Evolutionary conservation across 805 yeast species (phyloP).

Genomic region (Teunomyces funiuensis): DNA sequence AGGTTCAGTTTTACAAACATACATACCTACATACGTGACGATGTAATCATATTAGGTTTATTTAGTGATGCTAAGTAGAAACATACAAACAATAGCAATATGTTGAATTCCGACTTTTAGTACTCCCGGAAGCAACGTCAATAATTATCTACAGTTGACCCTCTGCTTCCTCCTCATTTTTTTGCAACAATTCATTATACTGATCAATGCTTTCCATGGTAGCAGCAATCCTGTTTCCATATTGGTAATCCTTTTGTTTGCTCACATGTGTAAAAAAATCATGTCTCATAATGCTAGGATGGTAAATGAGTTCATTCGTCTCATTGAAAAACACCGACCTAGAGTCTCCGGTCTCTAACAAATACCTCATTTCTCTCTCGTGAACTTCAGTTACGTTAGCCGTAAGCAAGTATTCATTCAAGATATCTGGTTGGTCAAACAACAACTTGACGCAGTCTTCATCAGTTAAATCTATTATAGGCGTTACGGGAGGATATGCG

Average conservation of each 20-base stretch:
- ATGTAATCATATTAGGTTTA: too few species aligned
- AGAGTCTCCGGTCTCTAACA: constrained; percentile 9
- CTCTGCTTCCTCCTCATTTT: background rate
- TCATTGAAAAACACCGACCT: constrained; percentile 9
- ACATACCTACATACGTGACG: too few species aligned
- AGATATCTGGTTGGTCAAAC: constrained; percentile 21
- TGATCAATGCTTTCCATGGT: background rate
- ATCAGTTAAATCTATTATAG: constrained; percentile 13
- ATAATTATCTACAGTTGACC: too few species aligned
- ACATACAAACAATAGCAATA: too few species aligned
- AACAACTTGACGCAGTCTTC: constrained; percentile 28
- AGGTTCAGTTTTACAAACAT: too few species aligned
- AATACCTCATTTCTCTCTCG: constrained; percentile 24
- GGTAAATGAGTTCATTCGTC: constrained; percentile 5
- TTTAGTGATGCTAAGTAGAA: too few species aligned
- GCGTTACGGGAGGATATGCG: background rate
- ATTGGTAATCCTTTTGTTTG: background rate
- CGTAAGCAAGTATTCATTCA: constrained; percentile 29
- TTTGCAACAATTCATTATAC: background rate
- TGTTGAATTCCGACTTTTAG: too few species aligned
- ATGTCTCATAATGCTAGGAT: constrained; percentile 12
- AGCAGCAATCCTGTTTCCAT: background rate
- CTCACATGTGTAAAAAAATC: constrained; percentile 11
- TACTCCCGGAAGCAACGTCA: too few species aligned
- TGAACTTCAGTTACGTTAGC: constrained; percentile 34